Evolutionary conservation across 1,139 yeast genomes (phyloP).

Genomic region (Taphrina wiesneri): DNA sequence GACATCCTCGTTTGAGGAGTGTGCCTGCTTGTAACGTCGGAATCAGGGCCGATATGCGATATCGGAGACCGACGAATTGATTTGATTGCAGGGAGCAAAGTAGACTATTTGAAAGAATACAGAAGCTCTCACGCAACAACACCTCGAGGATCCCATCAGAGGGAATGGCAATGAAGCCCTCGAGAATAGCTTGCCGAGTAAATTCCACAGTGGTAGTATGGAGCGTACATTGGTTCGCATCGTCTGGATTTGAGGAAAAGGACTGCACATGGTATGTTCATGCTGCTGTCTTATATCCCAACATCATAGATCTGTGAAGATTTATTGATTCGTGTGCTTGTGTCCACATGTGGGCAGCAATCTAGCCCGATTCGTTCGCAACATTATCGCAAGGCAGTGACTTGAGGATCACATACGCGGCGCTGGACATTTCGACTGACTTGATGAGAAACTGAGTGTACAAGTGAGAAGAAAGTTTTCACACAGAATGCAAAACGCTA

Average conservation of each 20-base stretch:
- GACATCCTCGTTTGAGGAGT: slow-evolving; percentile 26
- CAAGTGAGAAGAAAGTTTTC: not conserved
- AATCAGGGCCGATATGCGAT: not conserved
- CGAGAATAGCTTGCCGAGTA: slow-evolving; percentile 8
- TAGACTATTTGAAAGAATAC: not conserved
- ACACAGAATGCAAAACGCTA: not conserved
- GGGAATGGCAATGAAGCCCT: not conserved
- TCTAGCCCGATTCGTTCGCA: not conserved
- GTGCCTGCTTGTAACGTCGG: slow-evolving; percentile 13
- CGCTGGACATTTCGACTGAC: slow-evolving; percentile 13
- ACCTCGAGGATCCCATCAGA: slow-evolving; percentile 1
- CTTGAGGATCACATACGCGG: slow-evolving; percentile 7
- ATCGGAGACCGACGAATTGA: slow-evolving; percentile 30
- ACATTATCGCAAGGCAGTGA: not conserved
- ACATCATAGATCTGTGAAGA: not conserved
- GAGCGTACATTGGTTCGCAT: not conserved
- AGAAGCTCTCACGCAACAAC: slow-evolving; percentile 26
- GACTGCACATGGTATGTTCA: not conserved
- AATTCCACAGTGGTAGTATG: not conserved
- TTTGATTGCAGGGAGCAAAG: slow-evolving; percentile 23
- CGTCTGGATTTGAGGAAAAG: slow-evolving; percentile 24
- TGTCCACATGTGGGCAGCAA: not conserved
- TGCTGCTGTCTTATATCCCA: slow-evolving; percentile 27
- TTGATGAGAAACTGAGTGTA: not conserved
- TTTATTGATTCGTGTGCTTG: not conserved